Conservation (phyloP, 2,329 filamentous ascomycete genomes). For the Polytolypa hystricis region DNA sequence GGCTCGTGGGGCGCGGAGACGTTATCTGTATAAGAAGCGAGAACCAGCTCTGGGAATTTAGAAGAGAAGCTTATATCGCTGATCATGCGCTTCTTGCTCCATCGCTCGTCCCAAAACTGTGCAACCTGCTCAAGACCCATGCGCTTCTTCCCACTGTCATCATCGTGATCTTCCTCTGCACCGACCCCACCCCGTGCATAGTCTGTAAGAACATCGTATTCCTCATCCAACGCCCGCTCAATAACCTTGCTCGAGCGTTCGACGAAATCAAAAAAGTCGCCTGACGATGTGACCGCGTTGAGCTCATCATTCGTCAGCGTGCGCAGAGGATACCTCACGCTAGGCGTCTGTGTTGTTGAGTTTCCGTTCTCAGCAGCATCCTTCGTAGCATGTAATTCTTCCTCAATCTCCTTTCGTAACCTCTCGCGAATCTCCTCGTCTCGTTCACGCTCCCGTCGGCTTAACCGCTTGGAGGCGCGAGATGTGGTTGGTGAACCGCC, state of each 20-base stretch:
- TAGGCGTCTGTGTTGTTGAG: constrained; percentile 32
- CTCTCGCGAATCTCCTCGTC: constrained; percentile 84
- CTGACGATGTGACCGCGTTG: constrained; percentile 77
- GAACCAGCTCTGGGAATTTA: constrained; percentile 77
- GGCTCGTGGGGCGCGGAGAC: constrained; percentile 88
- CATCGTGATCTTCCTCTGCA: constrained; percentile 67
- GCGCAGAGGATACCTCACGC: constrained; percentile 60
- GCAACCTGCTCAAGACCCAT: constrained; percentile 60
- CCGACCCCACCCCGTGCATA: constrained; percentile 70
- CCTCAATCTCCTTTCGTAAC: constrained; percentile 79
- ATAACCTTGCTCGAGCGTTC: constrained; percentile 95
- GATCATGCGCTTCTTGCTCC: constrained; percentile 96
- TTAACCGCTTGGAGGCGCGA: constrained; percentile 58
- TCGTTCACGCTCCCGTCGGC: constrained; percentile 65
- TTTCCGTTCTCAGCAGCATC: constrained; percentile 26
- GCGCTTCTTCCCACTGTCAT: constrained; percentile 32
- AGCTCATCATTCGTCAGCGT: constrained; percentile 76
- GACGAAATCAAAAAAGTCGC: constrained; percentile 90
- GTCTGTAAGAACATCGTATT: constrained; percentile 92
- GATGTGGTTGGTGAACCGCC: constrained; percentile 41
- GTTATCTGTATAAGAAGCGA: constrained; percentile 96
- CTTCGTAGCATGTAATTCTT: constrained; percentile 68
- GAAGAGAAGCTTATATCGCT: constrained; percentile 91
- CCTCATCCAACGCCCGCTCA: constrained; percentile 85
- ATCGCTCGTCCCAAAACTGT: constrained; percentile 89